Base-by-base conservation (phyloP, 345 rosid genomes). In the Conringia planisiliqua region DNA sequence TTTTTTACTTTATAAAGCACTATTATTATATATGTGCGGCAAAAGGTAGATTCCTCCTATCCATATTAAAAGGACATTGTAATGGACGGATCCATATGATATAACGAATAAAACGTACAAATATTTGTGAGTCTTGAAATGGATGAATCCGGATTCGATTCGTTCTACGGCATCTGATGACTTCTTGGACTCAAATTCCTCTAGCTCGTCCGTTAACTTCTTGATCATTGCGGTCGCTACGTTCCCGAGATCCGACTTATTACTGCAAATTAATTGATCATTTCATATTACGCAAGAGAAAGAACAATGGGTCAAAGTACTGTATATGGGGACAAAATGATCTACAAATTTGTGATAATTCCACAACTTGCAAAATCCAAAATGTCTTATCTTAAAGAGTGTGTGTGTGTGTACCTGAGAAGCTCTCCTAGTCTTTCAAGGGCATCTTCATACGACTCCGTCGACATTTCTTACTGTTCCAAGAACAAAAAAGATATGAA, bases 141-240 rank as follows among this genome's bases (percentile, higher is more conserved):
- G 87, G 42, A 32, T 10, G 82, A 92, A 95, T 13, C 99, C 99
- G 61, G 88, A 59, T 77, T 82, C 86, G 35, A 92, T 80, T 77
- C 88, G 74, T 71, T 85, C 84, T 9, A 73, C 79, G 32, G 97
- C 86, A 80, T 92, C 84, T 62, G 80, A 27, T 14, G 38, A 80
- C 35, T 66, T 80, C 3, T 42, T 62, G 26, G 83, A 76, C 56
- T 67, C 83, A 68, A 83, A 72, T 1, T 80, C 84, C 80, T 80
- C 82, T 67, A 94, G 79, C 76, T 90, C 99, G 22, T 82, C 86
- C 42, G 88, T 85, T 68, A 95, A 12, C 83, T 86, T 84, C 77
- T 83, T 87, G 63, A 94, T 83, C 76, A 88, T 91, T 43, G 87
- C 89, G 32, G 90, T 89, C 30, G 97, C 97, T 55, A 86, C 75